Base-by-base conservation (phyloP, 805 yeast species). In the Candida insectorum region DNA sequence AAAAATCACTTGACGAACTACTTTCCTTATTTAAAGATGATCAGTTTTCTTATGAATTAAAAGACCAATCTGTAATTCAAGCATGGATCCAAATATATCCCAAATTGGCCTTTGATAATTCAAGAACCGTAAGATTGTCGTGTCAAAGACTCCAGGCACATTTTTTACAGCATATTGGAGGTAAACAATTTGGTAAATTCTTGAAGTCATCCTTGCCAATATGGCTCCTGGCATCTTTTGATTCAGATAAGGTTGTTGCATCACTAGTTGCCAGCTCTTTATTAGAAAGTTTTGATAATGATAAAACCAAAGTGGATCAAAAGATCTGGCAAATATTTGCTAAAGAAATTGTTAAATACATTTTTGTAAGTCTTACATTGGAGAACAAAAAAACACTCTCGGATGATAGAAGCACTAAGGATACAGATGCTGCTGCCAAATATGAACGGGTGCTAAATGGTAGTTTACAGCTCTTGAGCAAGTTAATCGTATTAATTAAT, bases 21-120 rank as follows among this genome's bases (percentile, higher is more conserved):
- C 36, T 51, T 20, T 40, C 40, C 6, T 51, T 82, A 19, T 47
- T 66, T 3, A 41, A 74, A 3, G 16, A 31, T 9, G 16, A 20
- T 2, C 13, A 23, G 12, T 24, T 24, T 14, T 38, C 52, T 20
- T 39, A 47, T 4, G 39, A 43, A 1, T 22, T 41, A 4, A 24
- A 36, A 6, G 80, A 81, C 41, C 84, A 79, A 33, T 47, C 75
- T 16, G 70, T 73, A 13, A 55, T 72, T n/a, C 69, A 67, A 32
- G 72, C 79, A 23, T 85, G 86, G 95, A 69, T 85, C 28, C 95
- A 87, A 54, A 44, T 86, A 14, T 91, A 85, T 49, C 82, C 96
- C 0, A 85, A 87, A 49, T 60, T 89, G 18, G 71, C 93, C 2
- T 67, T 82, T 5, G 93, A 85, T 40, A 76, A 75, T 34, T 78